Conservation (phyloP, 2,329 filamentous ascomycete genomes). For the Claviceps paspali region DNA sequence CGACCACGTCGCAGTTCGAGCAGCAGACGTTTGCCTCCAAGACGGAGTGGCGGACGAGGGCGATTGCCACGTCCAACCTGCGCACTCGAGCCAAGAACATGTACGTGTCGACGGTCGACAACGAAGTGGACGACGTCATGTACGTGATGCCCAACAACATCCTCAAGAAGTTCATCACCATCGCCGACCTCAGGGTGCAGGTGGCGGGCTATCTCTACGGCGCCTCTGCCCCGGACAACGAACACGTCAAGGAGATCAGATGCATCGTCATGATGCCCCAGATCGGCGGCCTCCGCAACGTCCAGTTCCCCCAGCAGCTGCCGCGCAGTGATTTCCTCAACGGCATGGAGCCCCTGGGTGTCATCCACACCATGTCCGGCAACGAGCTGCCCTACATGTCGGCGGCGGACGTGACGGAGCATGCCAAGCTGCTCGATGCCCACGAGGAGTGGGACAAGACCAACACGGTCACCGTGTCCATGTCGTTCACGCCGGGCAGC, state of each 20-base stretch:
- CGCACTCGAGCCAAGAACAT: conserved; percentile 94
- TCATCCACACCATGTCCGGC: conserved; percentile 91
- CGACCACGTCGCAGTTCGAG: conserved; percentile 94
- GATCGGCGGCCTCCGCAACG: conserved; percentile 81
- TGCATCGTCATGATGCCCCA: conserved; percentile 97
- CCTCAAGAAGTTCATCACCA: conserved; percentile 93
- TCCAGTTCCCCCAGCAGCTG: conserved; percentile 77
- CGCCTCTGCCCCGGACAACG: conserved; percentile 80
- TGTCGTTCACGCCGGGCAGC: conserved; percentile 91
- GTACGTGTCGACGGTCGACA: conserved; percentile 92
- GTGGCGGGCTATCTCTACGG: conserved; percentile 95
- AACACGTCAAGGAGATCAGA: conserved; percentile 90
- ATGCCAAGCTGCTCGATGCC: conserved; percentile 74
- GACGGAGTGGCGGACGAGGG: conserved; percentile 94
- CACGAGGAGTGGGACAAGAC: conserved; percentile 55
- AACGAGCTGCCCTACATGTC: conserved; percentile 97
- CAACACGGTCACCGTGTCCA: conserved; percentile 86
- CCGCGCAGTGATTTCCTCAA: conserved; percentile 86
- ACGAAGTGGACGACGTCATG: conserved; percentile 78
- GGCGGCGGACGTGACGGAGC: conserved; percentile 83
- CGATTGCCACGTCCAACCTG: conserved; percentile 91
- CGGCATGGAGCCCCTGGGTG: conserved; percentile 73
- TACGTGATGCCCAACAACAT: conserved; percentile 99
- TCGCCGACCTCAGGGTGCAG: conserved; percentile 89
- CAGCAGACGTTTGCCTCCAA: conserved; percentile 96